Evolutionary conservation across 73 alveolate species (phyloP).

Genomic region (Tetrahymena malaccensis): DNA sequence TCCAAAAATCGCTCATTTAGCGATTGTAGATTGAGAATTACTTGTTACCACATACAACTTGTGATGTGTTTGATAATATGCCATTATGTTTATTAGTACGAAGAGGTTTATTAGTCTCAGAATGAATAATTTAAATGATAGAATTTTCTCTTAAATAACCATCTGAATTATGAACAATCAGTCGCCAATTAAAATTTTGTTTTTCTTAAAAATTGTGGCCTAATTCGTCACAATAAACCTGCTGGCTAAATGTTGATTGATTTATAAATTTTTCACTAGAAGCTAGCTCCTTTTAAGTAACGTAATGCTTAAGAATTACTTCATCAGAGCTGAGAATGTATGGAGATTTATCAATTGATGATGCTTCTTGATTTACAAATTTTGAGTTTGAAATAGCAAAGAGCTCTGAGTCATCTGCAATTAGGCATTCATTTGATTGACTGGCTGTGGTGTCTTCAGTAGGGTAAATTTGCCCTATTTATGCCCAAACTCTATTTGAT

Average conservation of each 20-base stretch:
- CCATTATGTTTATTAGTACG: not conserved
- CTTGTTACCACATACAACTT: not conserved
- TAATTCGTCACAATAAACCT: not conserved
- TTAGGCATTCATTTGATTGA: not conserved
- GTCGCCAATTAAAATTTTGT: not conserved
- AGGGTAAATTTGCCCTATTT: not conserved
- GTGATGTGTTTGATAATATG: not conserved
- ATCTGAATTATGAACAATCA: not conserved
- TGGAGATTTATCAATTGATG: not conserved
- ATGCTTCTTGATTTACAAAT: not conserved
- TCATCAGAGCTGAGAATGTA: not conserved
- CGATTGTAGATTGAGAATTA: not conserved
- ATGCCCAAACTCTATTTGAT: not conserved
- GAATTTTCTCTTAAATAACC: not conserved
- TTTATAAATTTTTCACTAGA: not conserved
- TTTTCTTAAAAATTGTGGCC: not conserved
- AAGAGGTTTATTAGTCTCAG: not conserved
- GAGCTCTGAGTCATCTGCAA: not conserved
- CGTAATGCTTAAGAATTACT: not conserved
- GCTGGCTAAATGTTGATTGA: not conserved
- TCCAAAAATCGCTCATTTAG: not conserved
- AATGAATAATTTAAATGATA: not conserved
- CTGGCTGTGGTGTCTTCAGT: not conserved
- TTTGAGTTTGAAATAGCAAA: not conserved
- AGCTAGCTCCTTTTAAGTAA: not conserved